Evolutionary conservation across 371 early-diverging fungal genomes (phyloP), one percentile per base, ranked within the genome.

Genomic region (Zancudomyces culisetae): DNA sequence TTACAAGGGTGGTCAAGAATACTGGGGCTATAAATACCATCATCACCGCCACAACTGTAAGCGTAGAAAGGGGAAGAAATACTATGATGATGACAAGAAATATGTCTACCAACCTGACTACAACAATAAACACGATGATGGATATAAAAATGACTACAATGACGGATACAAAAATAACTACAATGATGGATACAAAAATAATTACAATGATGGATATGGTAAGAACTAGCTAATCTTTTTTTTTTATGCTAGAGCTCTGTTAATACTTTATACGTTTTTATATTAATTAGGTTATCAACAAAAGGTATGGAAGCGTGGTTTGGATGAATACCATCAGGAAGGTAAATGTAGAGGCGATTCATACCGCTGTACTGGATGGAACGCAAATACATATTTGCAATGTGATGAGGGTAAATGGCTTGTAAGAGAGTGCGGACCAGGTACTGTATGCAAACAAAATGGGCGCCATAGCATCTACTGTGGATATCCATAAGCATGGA

Each of bases 351-450:
- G 48, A 3, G 27, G 29, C n/a, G 48, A 29, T n/a, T 26, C 48
- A 20, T 48, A 48, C 27, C 24, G 8, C 20, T 48, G 48, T n/a
- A 29, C 29, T 24, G 48, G 48, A 4, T 3, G n/a, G 3, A 27
- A 48, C 48, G 26, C n/a, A n/a, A 24, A n/a, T n/a, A 48, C 48
- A 18, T 48, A 27, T 27, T 26, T 48, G 27, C 48, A 48, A 26
- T 48, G 48, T n/a, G 27, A 48, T n/a, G 24, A 48, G 8, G 27
- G 27, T 27, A 48, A n/a, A 27, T 48, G n/a, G 4, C 4, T 48
- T 29, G 29, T 27, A 26, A 48, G 18, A n/a, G 3, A n/a, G 8
- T 48, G 48, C 26, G 48, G 48, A 23, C 48, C 48, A 3, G 48
- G 48, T 2, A 48, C 48, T 4, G 48, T 48, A 4, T 48, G 48